Evolutionary conservation across 805 yeast species (phyloP).

Genomic region (Blastobotrys terrestris): DNA sequence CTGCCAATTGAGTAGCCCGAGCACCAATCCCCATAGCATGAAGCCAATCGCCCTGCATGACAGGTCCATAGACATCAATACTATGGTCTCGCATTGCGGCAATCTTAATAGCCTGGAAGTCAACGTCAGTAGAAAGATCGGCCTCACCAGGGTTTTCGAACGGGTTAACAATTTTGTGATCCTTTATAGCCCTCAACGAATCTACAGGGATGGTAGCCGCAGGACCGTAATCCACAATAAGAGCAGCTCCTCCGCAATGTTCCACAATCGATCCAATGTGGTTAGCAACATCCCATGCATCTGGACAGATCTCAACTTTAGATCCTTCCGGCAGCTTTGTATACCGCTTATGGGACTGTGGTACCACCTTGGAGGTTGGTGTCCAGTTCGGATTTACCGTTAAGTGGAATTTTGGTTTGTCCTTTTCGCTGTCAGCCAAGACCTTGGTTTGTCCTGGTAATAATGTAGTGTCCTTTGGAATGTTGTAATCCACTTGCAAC

Average conservation of each 20-base stretch:
- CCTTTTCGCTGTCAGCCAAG: constrained; percentile 5
- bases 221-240: constrained; percentile 76
- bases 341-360: constrained; percentile 46
- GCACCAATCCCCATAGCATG: constrained; percentile 69
- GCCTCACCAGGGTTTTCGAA: constrained; percentile 71
- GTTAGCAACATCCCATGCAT: constrained; percentile 51
- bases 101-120: constrained; percentile 52
- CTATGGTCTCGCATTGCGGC: constrained; percentile 28
- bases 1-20: constrained; percentile 46
- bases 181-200: constrained; percentile 64
- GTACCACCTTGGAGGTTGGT: constrained; percentile 50
- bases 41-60: constrained; percentile 74
- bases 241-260: constrained; percentile 50
- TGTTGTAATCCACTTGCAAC: constrained; percentile 51
- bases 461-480: constrained; percentile 18
- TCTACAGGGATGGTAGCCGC: constrained; percentile 57
- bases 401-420: constrained; percentile 42
- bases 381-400: constrained; percentile 55
- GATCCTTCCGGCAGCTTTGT: constrained; percentile 48
- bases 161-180: constrained; percentile 71
- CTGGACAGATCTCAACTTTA: constrained; percentile 69
- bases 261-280: constrained; percentile 44
- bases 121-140: constrained; percentile 80
- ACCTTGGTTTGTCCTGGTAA: constrained; percentile 23
- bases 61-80: constrained; percentile 47